phyloP scores from a whole-genome alignment of 2,329 filamentous ascomycete species.

The Dothideomycetes sp. region DNA sequence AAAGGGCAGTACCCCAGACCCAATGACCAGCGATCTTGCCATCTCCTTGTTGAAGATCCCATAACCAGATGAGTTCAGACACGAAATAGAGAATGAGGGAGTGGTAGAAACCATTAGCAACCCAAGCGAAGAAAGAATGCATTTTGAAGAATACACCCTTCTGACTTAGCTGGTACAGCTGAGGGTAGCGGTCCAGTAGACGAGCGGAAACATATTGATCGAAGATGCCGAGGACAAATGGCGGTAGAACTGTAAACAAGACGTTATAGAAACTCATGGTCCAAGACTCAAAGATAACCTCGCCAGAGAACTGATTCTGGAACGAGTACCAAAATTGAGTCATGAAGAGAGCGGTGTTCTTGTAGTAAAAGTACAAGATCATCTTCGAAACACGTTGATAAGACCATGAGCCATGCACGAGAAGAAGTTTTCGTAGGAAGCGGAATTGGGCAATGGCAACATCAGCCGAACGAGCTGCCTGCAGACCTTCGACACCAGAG shows the following conservation, averaged over 20 bases:
- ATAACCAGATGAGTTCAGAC: conserved; percentile 67
- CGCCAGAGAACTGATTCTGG: conserved; percentile 94
- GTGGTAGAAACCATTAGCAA: conserved; percentile 90
- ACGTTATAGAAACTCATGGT: conserved; percentile 99
- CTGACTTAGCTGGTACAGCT: conserved; percentile 88
- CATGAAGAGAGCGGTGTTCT: conserved; percentile 97
- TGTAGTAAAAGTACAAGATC: conserved; percentile 98
- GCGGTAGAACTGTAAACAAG: conserved; percentile 89
- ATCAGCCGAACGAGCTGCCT: conserved; percentile 90
- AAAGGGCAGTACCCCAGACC: conserved; percentile 95
- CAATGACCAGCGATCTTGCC: conserved; percentile 83
- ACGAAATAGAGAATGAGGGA: conserved; percentile 87
- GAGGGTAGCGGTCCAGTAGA: conserved; percentile 86
- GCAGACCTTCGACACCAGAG: conserved; percentile 90
- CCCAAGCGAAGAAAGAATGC: conserved; percentile 87
- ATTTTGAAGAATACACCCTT: conserved; percentile 88
- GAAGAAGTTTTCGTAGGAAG: conserved; percentile 81
- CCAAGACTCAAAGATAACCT: conserved; percentile 99
- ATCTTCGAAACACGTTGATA: conserved; percentile 96
- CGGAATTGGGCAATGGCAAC: conserved; percentile 94
- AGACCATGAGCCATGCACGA: conserved; percentile 95
- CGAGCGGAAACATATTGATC: conserved; percentile 96
- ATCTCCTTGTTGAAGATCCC: conserved; percentile 67
- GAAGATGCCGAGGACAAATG: conserved; percentile 88
- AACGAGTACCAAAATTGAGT: conserved; percentile 99